A percentile compares a stretch with the other conserved stretches of the same genome.
Evolutionary conservation across 2,329 filamentous ascomycete genomes (phyloP).

Genomic region (Tolypocladium amazonense): DNA sequence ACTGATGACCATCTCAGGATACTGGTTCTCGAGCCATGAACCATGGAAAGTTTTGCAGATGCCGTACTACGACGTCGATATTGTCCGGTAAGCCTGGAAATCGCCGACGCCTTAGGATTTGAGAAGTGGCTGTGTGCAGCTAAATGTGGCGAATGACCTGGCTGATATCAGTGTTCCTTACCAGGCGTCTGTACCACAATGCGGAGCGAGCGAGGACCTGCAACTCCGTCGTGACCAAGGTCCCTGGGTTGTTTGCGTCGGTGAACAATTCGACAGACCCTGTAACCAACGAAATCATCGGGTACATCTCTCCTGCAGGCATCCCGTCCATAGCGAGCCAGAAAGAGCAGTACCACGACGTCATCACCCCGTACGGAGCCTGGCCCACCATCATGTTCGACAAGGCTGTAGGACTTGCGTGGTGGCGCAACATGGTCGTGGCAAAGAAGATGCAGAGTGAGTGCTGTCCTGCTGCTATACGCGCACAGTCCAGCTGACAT

Average conservation of each 20-base stretch:
- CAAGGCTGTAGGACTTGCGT: slow-evolving; percentile 26
- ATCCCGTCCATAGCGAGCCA: slow-evolving; percentile 28
- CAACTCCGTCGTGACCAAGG: slow-evolving; percentile 25
- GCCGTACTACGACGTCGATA: slow-evolving; percentile 29
- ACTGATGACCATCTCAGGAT: slow-evolving; percentile 12
- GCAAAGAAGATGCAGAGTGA: slow-evolving; percentile 33
- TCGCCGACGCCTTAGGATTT: neutral
- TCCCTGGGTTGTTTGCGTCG: slow-evolving; percentile 29
- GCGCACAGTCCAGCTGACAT: neutral
- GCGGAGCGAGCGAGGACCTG: slow-evolving; percentile 29
- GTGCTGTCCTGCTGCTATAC: neutral
- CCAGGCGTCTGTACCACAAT: slow-evolving; percentile 25
- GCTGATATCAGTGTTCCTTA: neutral
- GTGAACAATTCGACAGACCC: slow-evolving; percentile 30
- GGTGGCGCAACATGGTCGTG: slow-evolving; percentile 30
- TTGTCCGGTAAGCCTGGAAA: slow-evolving; percentile 18
- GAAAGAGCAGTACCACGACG: slow-evolving; percentile 27
- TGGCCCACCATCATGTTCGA: slow-evolving; percentile 27
- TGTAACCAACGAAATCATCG: slow-evolving; percentile 21
- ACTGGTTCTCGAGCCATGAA: slow-evolving; percentile 30
- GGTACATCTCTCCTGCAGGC: slow-evolving; percentile 29
- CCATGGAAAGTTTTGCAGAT: slow-evolving; percentile 31
- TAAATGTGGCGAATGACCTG: neutral
- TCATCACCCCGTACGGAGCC: slow-evolving; percentile 28
- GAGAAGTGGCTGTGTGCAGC: neutral